Percentiles rank a stretch among this genome's conserved stretches.
Evolutionary conservation across 805 yeast species (phyloP).

Genomic region (Zygosaccharomyces pseudorouxii): DNA sequence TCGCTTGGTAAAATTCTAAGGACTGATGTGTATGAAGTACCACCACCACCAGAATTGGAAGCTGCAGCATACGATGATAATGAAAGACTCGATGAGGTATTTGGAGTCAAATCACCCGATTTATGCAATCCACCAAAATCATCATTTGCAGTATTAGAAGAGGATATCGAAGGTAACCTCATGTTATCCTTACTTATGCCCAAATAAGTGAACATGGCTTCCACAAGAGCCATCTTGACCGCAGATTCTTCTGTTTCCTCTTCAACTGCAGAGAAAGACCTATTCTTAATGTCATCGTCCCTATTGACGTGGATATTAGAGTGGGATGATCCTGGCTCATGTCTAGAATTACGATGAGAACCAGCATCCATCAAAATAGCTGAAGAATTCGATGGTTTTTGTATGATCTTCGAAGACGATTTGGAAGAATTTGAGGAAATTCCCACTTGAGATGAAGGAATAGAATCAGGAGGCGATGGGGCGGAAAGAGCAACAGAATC

Average conservation of each 20-base stretch:
- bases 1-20: slow-evolving; percentile 28
- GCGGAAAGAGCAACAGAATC: slow-evolving; percentile 2
- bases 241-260: slow-evolving; percentile 71
- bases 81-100: slow-evolving; percentile 18
- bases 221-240: slow-evolving; percentile 59
- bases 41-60: slow-evolving; percentile 10
- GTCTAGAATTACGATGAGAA: not conserved
- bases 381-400: slow-evolving; percentile 9
- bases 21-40: slow-evolving; percentile 5
- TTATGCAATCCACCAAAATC: not conserved
- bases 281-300: slow-evolving; percentile 30
- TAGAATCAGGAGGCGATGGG: slow-evolving; percentile 8
- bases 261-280: slow-evolving; percentile 47
- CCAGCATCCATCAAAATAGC: slow-evolving; percentile 2
- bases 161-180: slow-evolving; percentile 12
- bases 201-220: slow-evolving; percentile 60
- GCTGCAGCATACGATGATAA: slow-evolving; percentile 15
- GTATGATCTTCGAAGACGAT: slow-evolving; percentile 4
- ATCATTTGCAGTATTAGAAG: slow-evolving; percentile 4
- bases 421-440: slow-evolving; percentile 7
- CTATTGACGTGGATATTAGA: not conserved
- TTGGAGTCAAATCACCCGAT: slow-evolving; percentile 2
- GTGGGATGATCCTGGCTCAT: slow-evolving; percentile 1
- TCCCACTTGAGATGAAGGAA: slow-evolving; percentile 4
- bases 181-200: slow-evolving; percentile 52